Percentiles rank a stretch among this genome's conserved stretches.
Evolutionary conservation across 345 rosid species (phyloP).

Genomic region (Melaleuca quinquenervia): DNA sequence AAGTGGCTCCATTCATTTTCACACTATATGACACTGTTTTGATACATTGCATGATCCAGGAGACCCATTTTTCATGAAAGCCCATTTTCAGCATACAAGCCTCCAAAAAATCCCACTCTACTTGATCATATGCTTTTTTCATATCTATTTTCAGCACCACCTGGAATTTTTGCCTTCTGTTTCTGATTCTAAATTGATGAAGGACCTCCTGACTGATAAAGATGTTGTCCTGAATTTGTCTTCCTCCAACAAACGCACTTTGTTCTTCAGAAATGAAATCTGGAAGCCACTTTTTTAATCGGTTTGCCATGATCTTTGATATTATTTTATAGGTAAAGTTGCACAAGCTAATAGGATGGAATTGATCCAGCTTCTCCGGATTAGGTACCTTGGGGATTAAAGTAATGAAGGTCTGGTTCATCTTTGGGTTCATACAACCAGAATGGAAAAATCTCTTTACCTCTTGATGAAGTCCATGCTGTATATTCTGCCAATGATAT

Average conservation of each 20-base stretch:
- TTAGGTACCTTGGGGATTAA: background rate
- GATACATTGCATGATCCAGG: background rate
- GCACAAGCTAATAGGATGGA: background rate
- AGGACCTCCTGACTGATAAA: too few species aligned
- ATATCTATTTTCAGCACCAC: background rate
- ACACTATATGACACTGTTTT: background rate
- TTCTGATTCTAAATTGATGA: background rate
- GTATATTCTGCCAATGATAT: background rate
- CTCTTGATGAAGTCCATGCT: background rate
- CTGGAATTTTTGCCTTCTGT: background rate
- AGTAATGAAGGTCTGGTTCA: background rate
- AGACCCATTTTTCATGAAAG: too few species aligned
- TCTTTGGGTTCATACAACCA: background rate
- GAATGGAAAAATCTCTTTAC: background rate
- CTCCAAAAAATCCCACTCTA: background rate
- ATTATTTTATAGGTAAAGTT: background rate
- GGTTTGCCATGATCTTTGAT: background rate
- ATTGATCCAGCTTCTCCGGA: background rate
- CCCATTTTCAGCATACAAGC: too few species aligned
- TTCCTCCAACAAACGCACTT: too few species aligned
- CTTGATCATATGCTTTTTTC: background rate
- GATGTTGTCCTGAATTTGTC: too few species aligned
- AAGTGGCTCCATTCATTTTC: background rate
- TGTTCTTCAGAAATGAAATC: background rate
- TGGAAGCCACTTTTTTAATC: fast-evolving